Percentiles rank a stretch among this genome's conserved stretches.
These are phyloP conservation scores for Acanthamoeba culbertsoni DNA, from an alignment of 208 protist species.

Conservation along the genomic window DNA sequence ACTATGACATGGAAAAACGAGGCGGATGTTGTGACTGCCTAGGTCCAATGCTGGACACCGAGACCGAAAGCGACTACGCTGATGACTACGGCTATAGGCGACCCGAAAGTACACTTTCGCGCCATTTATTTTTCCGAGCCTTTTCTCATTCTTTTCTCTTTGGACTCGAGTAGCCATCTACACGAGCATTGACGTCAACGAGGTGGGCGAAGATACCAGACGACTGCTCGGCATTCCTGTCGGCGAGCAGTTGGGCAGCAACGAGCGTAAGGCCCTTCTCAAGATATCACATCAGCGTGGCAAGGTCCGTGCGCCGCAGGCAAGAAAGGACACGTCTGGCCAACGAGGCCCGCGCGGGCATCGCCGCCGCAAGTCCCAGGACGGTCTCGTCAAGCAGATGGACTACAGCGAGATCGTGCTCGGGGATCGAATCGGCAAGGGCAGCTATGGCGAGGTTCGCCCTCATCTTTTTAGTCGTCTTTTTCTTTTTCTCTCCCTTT, in stretches of 20 bases:
- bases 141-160: not conserved
- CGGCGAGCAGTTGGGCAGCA: not conserved
- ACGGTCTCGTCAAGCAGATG: constrained; percentile 55
- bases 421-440: constrained; percentile 37
- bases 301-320: not conserved
- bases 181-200: constrained; percentile 23
- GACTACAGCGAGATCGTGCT: constrained; percentile 49
- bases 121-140: not conserved
- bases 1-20: not conserved
- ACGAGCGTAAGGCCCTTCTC: not conserved
- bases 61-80: not conserved
- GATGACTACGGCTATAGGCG: not conserved
- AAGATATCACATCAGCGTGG: not conserved
- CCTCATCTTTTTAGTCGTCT: not conserved
- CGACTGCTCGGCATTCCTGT: not conserved
- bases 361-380: not conserved
- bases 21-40: not conserved
- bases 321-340: not conserved
- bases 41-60: not conserved
- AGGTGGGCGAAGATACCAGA: constrained; percentile 12
- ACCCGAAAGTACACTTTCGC: not conserved
- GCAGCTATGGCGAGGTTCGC: constrained; percentile 55
- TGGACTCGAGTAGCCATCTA: not conserved
- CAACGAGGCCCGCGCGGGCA: not conserved
- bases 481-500: not conserved